A percentile compares a stretch with the other conserved stretches of the same genome.
phyloP scores from a whole-genome alignment of 345 rosid species.

The Lepidium sativum region DNA sequence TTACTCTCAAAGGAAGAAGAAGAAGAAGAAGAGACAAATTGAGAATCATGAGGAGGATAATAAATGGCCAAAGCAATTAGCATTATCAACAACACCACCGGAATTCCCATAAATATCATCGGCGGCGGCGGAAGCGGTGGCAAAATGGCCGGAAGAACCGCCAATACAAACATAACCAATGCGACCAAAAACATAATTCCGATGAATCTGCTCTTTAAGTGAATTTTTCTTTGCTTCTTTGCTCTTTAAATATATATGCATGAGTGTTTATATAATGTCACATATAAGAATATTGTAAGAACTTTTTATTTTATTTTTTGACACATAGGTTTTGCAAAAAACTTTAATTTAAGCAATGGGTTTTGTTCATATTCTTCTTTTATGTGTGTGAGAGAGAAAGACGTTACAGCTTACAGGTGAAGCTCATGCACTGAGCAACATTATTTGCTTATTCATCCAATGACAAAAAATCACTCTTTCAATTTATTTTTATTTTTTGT shows the following conservation, averaged over 20 bases:
- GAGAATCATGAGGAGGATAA: conserved; percentile 9
- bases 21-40: background rate
- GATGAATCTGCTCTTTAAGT: background rate
- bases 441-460: conserved; percentile 13
- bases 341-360: background rate
- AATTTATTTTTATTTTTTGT: background rate
- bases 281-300: no score
- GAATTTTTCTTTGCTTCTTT: background rate
- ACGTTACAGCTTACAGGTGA: conserved; percentile 30
- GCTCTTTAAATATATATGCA: background rate
- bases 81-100: conserved; percentile 24
- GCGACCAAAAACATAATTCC: conserved; percentile 4
- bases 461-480: background rate
- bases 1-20: conserved; percentile 2
- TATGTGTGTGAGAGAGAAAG: conserved; percentile 25
- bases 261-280: background rate
- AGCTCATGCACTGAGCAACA: conserved; percentile 27
- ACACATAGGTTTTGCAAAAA: background rate
- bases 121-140: conserved; percentile 31
- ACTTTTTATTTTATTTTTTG: no score
- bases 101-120: conserved; percentile 22
- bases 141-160: conserved; percentile 20
- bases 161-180: background rate
- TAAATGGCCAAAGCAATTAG: conserved; percentile 20
- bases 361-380: conserved; percentile 12